Evolutionary conservation across 139 green algal species (phyloP).

Genomic region (Penium margaritaceum): DNA sequence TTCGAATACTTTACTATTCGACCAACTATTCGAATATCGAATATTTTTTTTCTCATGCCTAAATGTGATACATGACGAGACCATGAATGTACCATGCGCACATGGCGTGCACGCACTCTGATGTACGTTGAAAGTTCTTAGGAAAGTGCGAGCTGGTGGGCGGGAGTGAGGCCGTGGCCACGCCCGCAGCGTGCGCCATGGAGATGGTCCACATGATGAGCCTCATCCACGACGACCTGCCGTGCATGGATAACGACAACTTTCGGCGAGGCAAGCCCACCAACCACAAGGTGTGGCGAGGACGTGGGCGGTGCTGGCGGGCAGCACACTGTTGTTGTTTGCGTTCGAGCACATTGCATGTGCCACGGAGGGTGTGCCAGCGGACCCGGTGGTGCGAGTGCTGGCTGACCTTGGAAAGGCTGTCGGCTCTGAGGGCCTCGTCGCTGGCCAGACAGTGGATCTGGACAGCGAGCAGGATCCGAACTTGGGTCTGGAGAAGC

Average conservation of each 20-base stretch:
- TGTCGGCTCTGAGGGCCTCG: constrained; percentile 80
- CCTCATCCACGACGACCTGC: constrained; percentile 91
- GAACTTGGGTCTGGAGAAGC: constrained; percentile 75
- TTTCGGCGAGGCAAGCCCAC: constrained; percentile 86
- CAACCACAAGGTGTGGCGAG: constrained; percentile 87
- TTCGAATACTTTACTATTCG: too few species aligned
- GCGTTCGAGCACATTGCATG: constrained; percentile 93
- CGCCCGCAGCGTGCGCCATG: constrained; percentile 91
- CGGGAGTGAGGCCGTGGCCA: constrained; percentile 58
- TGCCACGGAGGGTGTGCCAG: constrained; percentile 66
- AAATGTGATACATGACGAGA: too few species aligned
- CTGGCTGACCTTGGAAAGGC: constrained; percentile 77
- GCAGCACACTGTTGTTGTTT: constrained; percentile 85
- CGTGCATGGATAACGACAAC: constrained; percentile 98
- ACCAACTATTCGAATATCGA: too few species aligned
- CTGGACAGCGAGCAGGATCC: constrained; percentile 75
- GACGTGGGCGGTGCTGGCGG: constrained; percentile 92
- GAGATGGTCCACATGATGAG: constrained; percentile 99
- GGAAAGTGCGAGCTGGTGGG: constrained; percentile 91
- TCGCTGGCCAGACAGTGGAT: constrained; percentile 91
- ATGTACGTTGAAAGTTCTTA: too few species aligned
- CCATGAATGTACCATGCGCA: too few species aligned
- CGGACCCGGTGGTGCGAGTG: constrained; percentile 75
- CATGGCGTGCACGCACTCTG: too few species aligned
- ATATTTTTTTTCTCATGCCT: too few species aligned